Evolutionary conservation across 2,329 filamentous ascomycete genomes (phyloP), one percentile per base, ranked within the genome.

Genomic region (Apiospora arundinis): DNA sequence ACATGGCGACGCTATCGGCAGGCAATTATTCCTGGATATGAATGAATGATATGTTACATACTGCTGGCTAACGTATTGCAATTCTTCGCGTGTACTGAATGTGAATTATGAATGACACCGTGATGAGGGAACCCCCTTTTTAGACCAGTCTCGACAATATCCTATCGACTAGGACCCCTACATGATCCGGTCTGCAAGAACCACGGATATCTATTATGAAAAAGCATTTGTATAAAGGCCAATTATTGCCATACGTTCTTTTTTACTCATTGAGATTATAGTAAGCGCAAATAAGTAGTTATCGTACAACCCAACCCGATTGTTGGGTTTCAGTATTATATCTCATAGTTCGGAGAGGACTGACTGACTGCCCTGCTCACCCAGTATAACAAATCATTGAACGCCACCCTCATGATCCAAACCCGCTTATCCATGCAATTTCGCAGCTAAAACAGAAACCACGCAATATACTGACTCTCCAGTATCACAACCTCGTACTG

Each of bases 331-430:
- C 5, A n/a, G 40, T 14, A 40, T 40, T 21, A n/a, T 6, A n/a
- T n/a, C 56, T 63, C 56, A 63, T 6, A 14, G n/a, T n/a, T 21
- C 9, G 21, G 32, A n/a, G 32, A 14, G 2, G 52, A 21, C 52
- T n/a, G 28, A 21, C 52, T n/a, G 28, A n/a, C 56, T n/a, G 1
- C 32, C 56, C 21, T n/a, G 1, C 32, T 32, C 9, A n/a, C n/a
- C 9, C 56, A 40, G 3, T 5, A n/a, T 14, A 9, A 9, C 9
- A 63, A 63, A 63, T 63, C 32, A 52, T 3, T 8, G 1, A 23
- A 40, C 56, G 56, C 56, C 56, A 40, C 40, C 56, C 56, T n/a
- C n/a, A 63, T 63, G 21, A 63, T 8, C 56, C 56, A 32, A 32
- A 18, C 32, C 11, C 56, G 56, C 56, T 63, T 12, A 9, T 23